Evolutionary conservation across 495 filamentous ascomycete species (phyloP).

Genomic region (Xylaria nigripes): DNA sequence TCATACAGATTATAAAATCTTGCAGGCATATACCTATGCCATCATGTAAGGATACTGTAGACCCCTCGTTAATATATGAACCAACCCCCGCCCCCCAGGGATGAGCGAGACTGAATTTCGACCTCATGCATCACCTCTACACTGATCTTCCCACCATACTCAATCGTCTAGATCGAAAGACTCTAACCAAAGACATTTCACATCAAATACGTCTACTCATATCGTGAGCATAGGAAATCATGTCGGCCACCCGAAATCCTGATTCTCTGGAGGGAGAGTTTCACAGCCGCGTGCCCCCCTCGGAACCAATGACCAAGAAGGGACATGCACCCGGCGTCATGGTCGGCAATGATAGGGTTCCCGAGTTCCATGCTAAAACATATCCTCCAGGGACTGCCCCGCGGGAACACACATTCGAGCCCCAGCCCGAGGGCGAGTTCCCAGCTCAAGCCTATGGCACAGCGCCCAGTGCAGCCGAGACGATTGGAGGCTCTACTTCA

Average conservation of each 20-base stretch:
- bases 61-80: background rate
- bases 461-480: slow-evolving; percentile 37
- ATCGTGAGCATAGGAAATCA: slow-evolving; percentile 21
- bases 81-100: background rate
- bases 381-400: slow-evolving; percentile 60
- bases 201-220: background rate
- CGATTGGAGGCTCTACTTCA: slow-evolving; percentile 56
- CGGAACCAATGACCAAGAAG: slow-evolving; percentile 43
- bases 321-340: slow-evolving; percentile 59
- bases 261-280: slow-evolving; percentile 56
- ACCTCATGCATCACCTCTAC: too few species aligned
- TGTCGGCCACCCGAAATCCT: slow-evolving; percentile 47
- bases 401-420: slow-evolving; percentile 48
- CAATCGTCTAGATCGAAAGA: background rate
- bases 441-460: slow-evolving; percentile 37
- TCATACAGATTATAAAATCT: background rate
- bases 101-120: too few species aligned
- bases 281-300: slow-evolving; percentile 39
- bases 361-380: slow-evolving; percentile 56
- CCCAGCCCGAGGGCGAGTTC: slow-evolving; percentile 41
- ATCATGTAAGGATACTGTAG: background rate
- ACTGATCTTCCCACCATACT: too few species aligned
- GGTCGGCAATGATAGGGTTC: slow-evolving; percentile 50
- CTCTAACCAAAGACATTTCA: background rate
- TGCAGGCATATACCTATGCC: background rate